These are phyloP conservation scores for Aspergillus hancockii DNA, from an alignment of 495 filamentous ascomycete species.

Conservation along the genomic window DNA sequence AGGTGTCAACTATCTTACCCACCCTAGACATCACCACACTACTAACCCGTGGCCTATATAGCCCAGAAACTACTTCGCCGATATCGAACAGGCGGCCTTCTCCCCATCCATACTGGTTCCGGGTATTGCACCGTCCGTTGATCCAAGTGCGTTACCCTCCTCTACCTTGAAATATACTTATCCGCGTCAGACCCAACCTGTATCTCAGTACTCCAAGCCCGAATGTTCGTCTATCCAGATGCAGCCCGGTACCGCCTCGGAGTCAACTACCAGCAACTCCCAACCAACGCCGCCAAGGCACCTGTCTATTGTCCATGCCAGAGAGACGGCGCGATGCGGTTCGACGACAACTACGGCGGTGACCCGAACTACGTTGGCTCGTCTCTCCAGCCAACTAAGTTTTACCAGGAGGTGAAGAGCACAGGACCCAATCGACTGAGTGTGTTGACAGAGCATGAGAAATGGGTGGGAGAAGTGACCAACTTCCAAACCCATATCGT, in stretches of 20 bases:
- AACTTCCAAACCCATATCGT: conserved; percentile 33
- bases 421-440: conserved; percentile 25
- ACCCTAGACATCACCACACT: not conserved
- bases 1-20: not conserved
- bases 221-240: conserved; percentile 68
- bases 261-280: conserved; percentile 58
- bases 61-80: conserved; percentile 41
- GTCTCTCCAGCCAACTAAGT: conserved; percentile 2
- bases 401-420: not conserved
- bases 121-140: conserved; percentile 38
- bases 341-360: conserved; percentile 4
- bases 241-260: conserved; percentile 65
- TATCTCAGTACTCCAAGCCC: conserved; percentile 56
- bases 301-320: conserved; percentile 2
- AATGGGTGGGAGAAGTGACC: conserved; percentile 49
- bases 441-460: conserved; percentile 53
- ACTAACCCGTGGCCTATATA: not conserved
- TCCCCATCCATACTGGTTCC: conserved; percentile 46
- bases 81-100: conserved; percentile 49
- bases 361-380: conserved; percentile 3
- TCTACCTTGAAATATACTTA: not conserved
- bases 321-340: conserved; percentile 3
- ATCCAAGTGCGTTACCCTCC: conserved; percentile 23
- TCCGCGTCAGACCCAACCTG: not conserved
- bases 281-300: not conserved